Base-by-base conservation (phyloP, 2,329 filamentous ascomycete genomes). In the Aspergillus vadensis region DNA sequence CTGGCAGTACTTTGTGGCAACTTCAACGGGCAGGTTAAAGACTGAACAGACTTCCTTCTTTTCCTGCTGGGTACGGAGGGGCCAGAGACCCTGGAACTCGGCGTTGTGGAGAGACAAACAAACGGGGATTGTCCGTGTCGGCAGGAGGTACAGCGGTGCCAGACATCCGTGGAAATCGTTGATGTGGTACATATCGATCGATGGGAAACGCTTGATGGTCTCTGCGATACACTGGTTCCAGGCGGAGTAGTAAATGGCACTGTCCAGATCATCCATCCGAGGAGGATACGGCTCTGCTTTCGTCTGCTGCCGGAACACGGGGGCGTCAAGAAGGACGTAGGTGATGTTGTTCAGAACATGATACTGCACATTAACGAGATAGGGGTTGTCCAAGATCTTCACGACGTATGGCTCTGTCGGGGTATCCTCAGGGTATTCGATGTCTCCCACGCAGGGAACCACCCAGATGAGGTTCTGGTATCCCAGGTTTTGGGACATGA, bases 211-310 rank as follows among this genome's bases (percentile, higher is more conserved):
- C 58, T 82, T 81, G 65, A 88, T 82, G 2, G 85, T 77, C 65
- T 86, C 81, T 8, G 86, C 86, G 65, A 89, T 88, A 71, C 87
- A 89, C 71, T 85, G 84, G 65, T 89, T 89, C 87, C 87, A 89
- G 3, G 85, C 86, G 2, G 85, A 87, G 70, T 89, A 89, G 73
- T 88, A 87, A 50, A 89, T 84, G 15, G 87, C 86, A 63, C 82
- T 85, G 63, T 87, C 85, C 56, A 89, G 78, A 68, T 89, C 86
- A 69, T 89, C 86, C 87, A 89, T 89, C 32, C 86, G 82, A 21
- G 85, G 78, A 14, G 87, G 86, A 67, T 89, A 89, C 0, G 86
- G 86, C 63, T 88, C 84, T 17, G 81, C 77, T 65, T 83, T 83
- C 1, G 83, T 84, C 69, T 89, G 86, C 61, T 84, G 80, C 56